Evolutionary conservation across 2,329 filamentous ascomycete species (phyloP), one percentile per base, ranked within the genome.

Genomic region (Colletotrichum sp.): DNA sequence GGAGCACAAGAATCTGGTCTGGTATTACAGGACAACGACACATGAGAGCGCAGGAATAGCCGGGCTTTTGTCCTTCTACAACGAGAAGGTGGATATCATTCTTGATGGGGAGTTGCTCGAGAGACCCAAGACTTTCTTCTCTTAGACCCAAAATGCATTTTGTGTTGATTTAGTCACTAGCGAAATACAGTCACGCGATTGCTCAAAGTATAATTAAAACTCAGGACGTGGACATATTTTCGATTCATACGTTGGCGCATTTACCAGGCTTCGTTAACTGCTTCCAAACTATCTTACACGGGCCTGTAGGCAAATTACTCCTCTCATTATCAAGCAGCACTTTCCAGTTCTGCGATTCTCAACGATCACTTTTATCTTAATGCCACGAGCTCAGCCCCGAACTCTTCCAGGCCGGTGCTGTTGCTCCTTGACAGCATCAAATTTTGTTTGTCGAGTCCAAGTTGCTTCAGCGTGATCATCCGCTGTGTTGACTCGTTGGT

Each of bases 61-160:
- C 2, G 91, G 92, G 3, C 80, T 87, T 63, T 63, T 93, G 69
- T 93, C 92, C 79, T 94, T 94, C 76, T 94, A 93, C 78, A 93
- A 94, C 77, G 93, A 94, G 81, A 92, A 92, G 82, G 91, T 94
- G 2, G 90, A 93, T 76, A 87, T 94, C n/a, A 84, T 86, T 72
- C 78, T 93, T 8, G 90, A 92, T 76, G 92, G 92, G 1, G 80
- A 83, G 70, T 76, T 81, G 39, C 49, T 84, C 69, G 78, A 81
- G 55, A 78, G 79, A n/a, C 84, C 84, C 12, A 80, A 81, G 76
- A 80, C 79, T 1, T 74, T 77, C 16, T 83, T 83, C 29, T 75
- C 74, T 0, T 69, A 25, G 61, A 30, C 44, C 3, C 3, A 13
- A 5, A 8, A 5, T 9, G 7, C 32, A 12, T 16, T 3, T 11